phyloP scores from a whole-genome alignment of 2,329 filamentous ascomycete genomes.

The Colletotrichum sp. region DNA sequence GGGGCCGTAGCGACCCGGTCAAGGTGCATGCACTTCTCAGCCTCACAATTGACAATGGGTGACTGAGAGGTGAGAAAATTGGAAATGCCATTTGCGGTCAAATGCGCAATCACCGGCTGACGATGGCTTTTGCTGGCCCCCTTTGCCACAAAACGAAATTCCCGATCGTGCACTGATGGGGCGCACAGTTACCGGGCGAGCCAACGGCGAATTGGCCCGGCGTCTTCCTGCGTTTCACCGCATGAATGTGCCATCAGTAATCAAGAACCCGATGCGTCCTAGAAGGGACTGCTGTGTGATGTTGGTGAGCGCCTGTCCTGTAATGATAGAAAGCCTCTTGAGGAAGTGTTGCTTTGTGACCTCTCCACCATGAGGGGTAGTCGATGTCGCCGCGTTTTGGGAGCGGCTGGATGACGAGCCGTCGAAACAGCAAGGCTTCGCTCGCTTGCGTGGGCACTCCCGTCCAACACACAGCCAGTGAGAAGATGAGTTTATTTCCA shows the following conservation, averaged over 20 bases:
- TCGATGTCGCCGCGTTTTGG: not conserved
- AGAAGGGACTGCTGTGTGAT: not conserved
- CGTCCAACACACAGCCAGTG: not conserved
- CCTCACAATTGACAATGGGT: not conserved
- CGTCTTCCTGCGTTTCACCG: not conserved
- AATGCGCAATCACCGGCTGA: slow-evolving; percentile 15
- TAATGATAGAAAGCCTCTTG: not conserved
- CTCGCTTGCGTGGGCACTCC: not conserved
- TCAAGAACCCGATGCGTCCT: not conserved
- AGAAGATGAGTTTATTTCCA: not conserved
- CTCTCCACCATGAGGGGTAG: not conserved
- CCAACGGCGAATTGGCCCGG: not conserved
- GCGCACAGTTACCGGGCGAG: not conserved
- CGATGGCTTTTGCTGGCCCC: slow-evolving; percentile 9
- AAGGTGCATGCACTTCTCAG: slow-evolving; percentile 1
- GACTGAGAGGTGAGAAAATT: not conserved
- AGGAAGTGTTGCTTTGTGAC: not conserved
- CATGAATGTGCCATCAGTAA: slow-evolving; percentile 11
- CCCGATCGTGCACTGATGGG: not conserved
- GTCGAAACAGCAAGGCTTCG: not conserved
- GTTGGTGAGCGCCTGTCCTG: not conserved
- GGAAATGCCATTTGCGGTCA: slow-evolving; percentile 10
- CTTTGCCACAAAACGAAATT: not conserved
- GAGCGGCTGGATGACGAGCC: not conserved
- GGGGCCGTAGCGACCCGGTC: not conserved